phyloP scores from a whole-genome alignment of 371 early-diverging fungal genomes.

The Rhizopus microsporus region DNA sequence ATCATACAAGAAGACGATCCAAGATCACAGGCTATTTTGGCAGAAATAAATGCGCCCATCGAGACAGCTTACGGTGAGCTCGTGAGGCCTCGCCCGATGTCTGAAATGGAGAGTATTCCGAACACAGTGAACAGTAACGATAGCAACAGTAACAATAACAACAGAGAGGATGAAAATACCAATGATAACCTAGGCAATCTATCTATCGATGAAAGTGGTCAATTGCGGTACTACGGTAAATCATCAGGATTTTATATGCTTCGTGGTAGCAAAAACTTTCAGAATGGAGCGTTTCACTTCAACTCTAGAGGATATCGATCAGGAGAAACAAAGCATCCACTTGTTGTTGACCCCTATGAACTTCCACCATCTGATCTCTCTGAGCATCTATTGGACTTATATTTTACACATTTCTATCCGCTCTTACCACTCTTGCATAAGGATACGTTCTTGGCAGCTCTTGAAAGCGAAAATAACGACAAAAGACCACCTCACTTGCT shows the following conservation, averaged over 20 bases:
- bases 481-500: constrained; percentile 54
- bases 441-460: constrained; percentile 56
- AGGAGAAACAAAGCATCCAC: background rate
- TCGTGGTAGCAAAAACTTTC: constrained; percentile 38
- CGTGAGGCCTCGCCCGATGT: constrained; percentile 35
- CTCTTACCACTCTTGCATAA: constrained; percentile 70
- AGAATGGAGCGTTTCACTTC: constrained; percentile 42
- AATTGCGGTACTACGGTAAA: constrained; percentile 49
- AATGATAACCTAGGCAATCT: constrained; percentile 20
- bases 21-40: constrained; percentile 54
- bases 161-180: background rate
- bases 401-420: constrained; percentile 69
- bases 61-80: constrained; percentile 49
- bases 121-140: background rate
- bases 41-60: constrained; percentile 58
- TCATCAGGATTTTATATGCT: constrained; percentile 54
- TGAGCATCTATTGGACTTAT: constrained; percentile 67
- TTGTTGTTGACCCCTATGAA: constrained; percentile 40
- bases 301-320: constrained; percentile 21
- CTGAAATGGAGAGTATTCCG: background rate
- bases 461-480: constrained; percentile 19
- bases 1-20: constrained; percentile 62
- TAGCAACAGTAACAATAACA: constrained; percentile 14
- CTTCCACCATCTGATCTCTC: constrained; percentile 65
- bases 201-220: constrained; percentile 49